Conservation (phyloP, 192 early-diverging fungal genomes). For the Backusella luteola region DNA sequence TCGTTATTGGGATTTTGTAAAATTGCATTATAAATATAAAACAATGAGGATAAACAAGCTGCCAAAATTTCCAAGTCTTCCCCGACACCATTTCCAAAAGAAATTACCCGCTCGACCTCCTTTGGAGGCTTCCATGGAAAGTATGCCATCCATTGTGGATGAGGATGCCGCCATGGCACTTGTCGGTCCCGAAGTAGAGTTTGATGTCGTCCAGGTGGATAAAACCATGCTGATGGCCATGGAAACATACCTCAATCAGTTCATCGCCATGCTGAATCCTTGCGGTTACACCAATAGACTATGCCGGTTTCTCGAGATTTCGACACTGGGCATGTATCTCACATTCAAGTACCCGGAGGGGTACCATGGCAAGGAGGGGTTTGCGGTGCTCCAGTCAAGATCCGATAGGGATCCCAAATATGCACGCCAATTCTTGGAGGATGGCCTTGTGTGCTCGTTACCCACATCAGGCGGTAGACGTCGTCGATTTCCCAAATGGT, state of each 20-base stretch:
- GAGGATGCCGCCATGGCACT: neutral
- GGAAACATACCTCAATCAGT: conserved; percentile 33
- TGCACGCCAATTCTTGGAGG: neutral
- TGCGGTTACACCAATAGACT: conserved; percentile 43
- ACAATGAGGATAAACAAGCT: neutral
- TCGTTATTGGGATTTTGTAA: conserved; percentile 32
- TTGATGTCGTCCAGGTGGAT: neutral
- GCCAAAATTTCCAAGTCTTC: conserved; percentile 24
- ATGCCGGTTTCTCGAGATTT: conserved; percentile 52
- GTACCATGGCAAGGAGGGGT: conserved; percentile 70
- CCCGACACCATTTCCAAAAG: neutral
- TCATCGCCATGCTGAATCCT: conserved; percentile 38
- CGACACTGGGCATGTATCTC: conserved; percentile 38
- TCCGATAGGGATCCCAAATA: conserved; percentile 42
- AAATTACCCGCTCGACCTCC: neutral
- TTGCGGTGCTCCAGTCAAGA: conserved; percentile 46
- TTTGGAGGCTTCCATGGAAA: neutral
- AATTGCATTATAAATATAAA: conserved; percentile 31
- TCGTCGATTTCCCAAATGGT: conserved; percentile 55
- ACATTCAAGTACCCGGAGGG: conserved; percentile 34
- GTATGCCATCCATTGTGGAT: neutral
- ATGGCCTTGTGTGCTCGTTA: conserved; percentile 5
- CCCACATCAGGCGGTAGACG: neutral
- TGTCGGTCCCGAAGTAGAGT: neutral
- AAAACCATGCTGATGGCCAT: neutral